Conservation (phyloP, 305 asterid genomes). For the Fraxinus floribunda region DNA sequence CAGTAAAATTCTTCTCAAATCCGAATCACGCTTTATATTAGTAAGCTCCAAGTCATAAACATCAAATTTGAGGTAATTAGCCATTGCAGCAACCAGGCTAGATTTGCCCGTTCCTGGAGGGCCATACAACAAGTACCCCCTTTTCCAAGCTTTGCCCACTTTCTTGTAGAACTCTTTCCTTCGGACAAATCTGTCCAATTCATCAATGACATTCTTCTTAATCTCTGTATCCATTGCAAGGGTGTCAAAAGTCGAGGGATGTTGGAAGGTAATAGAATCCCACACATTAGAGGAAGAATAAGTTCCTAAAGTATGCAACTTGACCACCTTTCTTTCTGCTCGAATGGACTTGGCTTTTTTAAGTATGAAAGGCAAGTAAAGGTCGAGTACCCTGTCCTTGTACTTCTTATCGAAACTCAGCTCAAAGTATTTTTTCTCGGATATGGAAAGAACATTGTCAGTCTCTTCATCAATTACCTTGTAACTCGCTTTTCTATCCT, state of each 20-base stretch:
- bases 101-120: constrained; percentile 92
- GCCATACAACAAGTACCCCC: constrained; percentile 72
- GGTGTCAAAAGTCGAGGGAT: constrained; percentile 68
- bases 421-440: constrained; percentile 49
- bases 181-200: constrained; percentile 55
- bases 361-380: constrained; percentile 49
- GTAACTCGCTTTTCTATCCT: constrained; percentile 21
- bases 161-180: constrained; percentile 61
- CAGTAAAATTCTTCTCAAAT: constrained; percentile 57
- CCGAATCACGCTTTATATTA: constrained; percentile 47
- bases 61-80: constrained; percentile 66
- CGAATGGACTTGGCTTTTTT: constrained; percentile 38
- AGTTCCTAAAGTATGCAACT: constrained; percentile 44
- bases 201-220: constrained; percentile 44
- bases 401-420: constrained; percentile 39
- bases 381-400: constrained; percentile 38
- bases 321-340: constrained; percentile 44
- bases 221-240: constrained; percentile 51
- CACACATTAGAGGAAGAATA: constrained; percentile 25
- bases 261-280: constrained; percentile 63
- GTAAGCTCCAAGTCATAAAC: constrained; percentile 67
- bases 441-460: constrained; percentile 4
- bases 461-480: constrained; percentile 30
- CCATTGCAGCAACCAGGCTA: constrained; percentile 72
- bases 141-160: constrained; percentile 81